These are phyloP conservation scores for Aegilops longissima DNA, from an alignment of 176 grass and related monocot species.

Conservation along the genomic window DNA sequence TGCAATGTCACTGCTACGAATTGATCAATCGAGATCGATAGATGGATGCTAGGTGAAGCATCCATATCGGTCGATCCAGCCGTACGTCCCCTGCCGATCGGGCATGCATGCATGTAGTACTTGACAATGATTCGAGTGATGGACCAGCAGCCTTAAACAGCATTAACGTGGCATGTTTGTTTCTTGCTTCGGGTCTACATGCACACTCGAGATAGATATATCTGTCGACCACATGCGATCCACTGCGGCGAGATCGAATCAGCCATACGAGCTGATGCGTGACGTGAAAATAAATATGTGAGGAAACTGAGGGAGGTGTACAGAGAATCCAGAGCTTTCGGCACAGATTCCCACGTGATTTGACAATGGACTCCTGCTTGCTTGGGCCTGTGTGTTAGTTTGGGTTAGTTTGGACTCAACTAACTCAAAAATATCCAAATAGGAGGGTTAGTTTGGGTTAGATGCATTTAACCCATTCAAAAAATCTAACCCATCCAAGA, in stretches of 20 bases:
- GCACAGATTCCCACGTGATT: background rate
- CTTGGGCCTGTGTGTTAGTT: too few species aligned
- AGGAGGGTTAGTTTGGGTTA: too few species aligned
- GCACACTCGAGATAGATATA: background rate
- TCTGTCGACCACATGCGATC: background rate
- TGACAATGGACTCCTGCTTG: constrained; percentile 11
- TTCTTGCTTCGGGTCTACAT: background rate
- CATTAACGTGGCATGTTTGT: background rate
- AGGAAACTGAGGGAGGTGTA: background rate
- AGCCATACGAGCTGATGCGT: background rate
- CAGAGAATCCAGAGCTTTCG: background rate
- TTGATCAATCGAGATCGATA: background rate
- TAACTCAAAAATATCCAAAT: too few species aligned
- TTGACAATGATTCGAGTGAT: background rate
- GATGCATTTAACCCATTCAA: too few species aligned
- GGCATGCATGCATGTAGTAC: background rate
- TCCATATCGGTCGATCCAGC: background rate
- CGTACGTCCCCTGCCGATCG: background rate
- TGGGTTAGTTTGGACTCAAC: too few species aligned
- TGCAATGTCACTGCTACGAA: background rate
- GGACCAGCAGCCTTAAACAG: background rate
- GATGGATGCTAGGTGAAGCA: background rate
- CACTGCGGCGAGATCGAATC: background rate
- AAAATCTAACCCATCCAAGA: too few species aligned
- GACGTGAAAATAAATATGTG: background rate